Percentiles rank a stretch among this genome's conserved stretches.
phyloP scores from a whole-genome alignment of 2,329 filamentous ascomycete species.

The Cladophialophora chaetospira region DNA sequence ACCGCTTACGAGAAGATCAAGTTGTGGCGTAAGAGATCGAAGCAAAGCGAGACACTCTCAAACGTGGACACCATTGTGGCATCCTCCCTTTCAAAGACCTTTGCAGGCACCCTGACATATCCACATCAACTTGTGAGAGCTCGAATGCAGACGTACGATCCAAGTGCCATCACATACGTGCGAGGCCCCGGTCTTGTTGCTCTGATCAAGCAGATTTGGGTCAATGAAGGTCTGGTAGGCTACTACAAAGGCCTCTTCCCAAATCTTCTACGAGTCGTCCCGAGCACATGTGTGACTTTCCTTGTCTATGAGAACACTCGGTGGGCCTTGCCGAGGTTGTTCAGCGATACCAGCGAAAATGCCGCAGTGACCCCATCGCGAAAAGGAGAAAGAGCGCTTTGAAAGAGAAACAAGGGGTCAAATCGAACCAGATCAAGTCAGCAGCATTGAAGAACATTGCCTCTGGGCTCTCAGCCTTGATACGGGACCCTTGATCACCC shows the following conservation, averaged over 20 bases:
- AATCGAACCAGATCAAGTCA: no score
- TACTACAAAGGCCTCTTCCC: constrained; percentile 92
- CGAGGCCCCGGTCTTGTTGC: constrained; percentile 60
- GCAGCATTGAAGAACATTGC: no score
- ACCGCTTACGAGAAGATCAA: constrained; percentile 84
- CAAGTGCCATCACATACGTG: constrained; percentile 17
- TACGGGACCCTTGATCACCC: not conserved
- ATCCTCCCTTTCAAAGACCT: constrained; percentile 78
- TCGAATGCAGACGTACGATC: constrained; percentile 82
- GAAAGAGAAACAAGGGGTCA: constrained; percentile 2
- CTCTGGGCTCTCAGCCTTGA: not conserved
- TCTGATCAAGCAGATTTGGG: constrained; percentile 73
- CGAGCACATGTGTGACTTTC: constrained; percentile 95
- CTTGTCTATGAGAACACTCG: constrained; percentile 94
- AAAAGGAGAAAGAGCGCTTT: constrained; percentile 17
- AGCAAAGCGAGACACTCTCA: constrained; percentile 50
- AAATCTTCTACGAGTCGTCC: constrained; percentile 86
- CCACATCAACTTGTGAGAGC: constrained; percentile 92
- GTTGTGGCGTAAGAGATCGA: constrained; percentile 35
- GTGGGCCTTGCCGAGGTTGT: constrained; percentile 42
- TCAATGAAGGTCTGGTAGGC: constrained; percentile 74
- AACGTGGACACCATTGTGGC: constrained; percentile 79
- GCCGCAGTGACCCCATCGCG: not conserved
- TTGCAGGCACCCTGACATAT: constrained; percentile 88
- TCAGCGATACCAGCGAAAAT: constrained; percentile 15